These are phyloP conservation scores for Stropharia rugosoannulata DNA, from an alignment of 768 basidiomycete species.

Conservation along the genomic window DNA sequence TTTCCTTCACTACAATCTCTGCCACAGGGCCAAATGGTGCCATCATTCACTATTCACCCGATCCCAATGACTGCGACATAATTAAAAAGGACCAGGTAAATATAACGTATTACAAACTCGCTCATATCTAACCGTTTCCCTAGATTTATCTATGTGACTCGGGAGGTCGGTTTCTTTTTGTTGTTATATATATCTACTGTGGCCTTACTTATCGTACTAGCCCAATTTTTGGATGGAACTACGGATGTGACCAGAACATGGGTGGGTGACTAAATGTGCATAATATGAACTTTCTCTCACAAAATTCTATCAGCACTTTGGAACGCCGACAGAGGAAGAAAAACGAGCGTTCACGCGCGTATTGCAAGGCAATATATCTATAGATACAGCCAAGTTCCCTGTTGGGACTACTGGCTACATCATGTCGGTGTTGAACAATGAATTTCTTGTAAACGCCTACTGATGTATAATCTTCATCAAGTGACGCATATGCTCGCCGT, in stretches of 20 bases:
- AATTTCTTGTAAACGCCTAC: not conserved
- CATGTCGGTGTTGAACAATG: conserved; percentile 17
- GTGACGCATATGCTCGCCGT: conserved; percentile 79
- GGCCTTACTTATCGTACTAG: conserved; percentile 28
- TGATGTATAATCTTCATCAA: conserved; percentile 23
- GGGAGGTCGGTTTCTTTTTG: conserved; percentile 50
- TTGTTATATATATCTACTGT: not conserved
- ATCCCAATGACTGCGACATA: conserved; percentile 66
- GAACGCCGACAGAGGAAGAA: conserved; percentile 78
- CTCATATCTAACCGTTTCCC: not conserved
- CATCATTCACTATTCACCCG: conserved; percentile 92
- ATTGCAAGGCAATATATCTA: conserved; percentile 86
- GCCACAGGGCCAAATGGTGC: conserved; percentile 91
- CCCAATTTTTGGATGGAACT: conserved; percentile 89
- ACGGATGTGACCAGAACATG: conserved; percentile 93
- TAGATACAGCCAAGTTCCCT: conserved; percentile 86
- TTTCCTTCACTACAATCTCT: conserved; percentile 93
- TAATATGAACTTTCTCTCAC: not conserved
- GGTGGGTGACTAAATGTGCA: conserved; percentile 39
- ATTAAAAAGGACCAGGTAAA: conserved; percentile 73
- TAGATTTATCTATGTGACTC: conserved; percentile 69
- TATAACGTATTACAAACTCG: not conserved
- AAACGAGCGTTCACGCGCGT: conserved; percentile 90
- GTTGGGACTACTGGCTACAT: conserved; percentile 68
- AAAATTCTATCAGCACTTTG: conserved; percentile 70